These are phyloP conservation scores for Citrus medica DNA, from an alignment of 345 rosid genomes.

Conservation along the genomic window DNA sequence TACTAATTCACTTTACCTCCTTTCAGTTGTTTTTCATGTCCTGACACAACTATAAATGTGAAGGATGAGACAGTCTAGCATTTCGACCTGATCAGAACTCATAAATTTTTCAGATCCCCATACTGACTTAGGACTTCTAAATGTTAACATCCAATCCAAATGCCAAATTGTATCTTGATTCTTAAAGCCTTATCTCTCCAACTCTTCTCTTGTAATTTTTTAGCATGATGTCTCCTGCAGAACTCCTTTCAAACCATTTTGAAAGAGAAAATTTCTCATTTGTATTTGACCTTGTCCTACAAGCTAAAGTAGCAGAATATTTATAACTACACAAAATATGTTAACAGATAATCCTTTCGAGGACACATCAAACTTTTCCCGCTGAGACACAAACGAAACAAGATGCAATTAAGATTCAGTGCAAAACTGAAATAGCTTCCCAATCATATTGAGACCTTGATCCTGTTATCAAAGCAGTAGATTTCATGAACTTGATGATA, in stretches of 20 bases:
- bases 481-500: background rate
- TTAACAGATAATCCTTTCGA: background rate
- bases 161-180: background rate
- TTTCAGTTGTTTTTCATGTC: background rate
- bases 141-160: background rate
- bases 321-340: background rate
- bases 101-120: background rate
- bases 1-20: background rate
- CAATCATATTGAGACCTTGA: background rate
- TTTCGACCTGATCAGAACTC: background rate
- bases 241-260: background rate
- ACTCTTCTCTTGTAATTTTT: background rate
- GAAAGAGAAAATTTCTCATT: background rate
- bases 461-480: background rate
- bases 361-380: background rate
- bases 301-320: background rate
- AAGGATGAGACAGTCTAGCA: background rate
- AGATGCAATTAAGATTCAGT: background rate
- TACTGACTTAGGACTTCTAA: background rate
- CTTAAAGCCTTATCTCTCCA: background rate
- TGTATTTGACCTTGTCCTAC: background rate
- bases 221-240: background rate
- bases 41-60: background rate
- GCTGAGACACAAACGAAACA: background rate
- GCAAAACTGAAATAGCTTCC: background rate